These are phyloP conservation scores for Lupinus albus DNA, from an alignment of 306 rosid genomes.

Conservation along the genomic window DNA sequence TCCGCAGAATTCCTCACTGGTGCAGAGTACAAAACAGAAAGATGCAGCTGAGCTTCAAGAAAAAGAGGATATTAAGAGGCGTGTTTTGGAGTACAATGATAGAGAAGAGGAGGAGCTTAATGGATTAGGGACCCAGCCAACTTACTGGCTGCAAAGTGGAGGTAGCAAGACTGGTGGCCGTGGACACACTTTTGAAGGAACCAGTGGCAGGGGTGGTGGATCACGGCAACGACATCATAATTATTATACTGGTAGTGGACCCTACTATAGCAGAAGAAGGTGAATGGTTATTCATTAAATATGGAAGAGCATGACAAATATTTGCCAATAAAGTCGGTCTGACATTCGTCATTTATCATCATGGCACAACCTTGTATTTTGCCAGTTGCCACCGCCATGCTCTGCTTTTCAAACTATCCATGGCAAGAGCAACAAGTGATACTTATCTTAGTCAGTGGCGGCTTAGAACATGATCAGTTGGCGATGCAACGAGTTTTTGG, in stretches of 20 bases:
- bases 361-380: conserved; percentile 12
- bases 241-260: conserved; percentile 65
- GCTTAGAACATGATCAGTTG: conserved; percentile 30
- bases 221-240: conserved; percentile 73
- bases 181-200: conserved; percentile 66
- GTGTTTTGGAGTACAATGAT: conserved; percentile 91
- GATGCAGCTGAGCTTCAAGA: conserved; percentile 99
- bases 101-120: conserved; percentile 96
- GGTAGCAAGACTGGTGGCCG: conserved; percentile 61
- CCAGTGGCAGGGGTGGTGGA: conserved; percentile 69
- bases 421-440: conserved; percentile 19
- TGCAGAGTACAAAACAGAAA: conserved; percentile 96
- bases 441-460: conserved; percentile 22
- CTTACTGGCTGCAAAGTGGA: conserved; percentile 74
- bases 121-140: conserved; percentile 79
- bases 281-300: conserved; percentile 39
- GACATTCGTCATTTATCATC: conserved; percentile 15
- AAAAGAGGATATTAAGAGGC: conserved; percentile 97
- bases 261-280: conserved; percentile 71
- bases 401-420: neutral
- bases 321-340: conserved; percentile 28
- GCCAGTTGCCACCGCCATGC: conserved; percentile 1
- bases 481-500: conserved; percentile 36
- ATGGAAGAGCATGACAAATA: conserved; percentile 35
- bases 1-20: conserved; percentile 86